Evolutionary conservation across 75 land plant genomes (phyloP).

Genomic region (Sequoiadendron giganteum): DNA sequence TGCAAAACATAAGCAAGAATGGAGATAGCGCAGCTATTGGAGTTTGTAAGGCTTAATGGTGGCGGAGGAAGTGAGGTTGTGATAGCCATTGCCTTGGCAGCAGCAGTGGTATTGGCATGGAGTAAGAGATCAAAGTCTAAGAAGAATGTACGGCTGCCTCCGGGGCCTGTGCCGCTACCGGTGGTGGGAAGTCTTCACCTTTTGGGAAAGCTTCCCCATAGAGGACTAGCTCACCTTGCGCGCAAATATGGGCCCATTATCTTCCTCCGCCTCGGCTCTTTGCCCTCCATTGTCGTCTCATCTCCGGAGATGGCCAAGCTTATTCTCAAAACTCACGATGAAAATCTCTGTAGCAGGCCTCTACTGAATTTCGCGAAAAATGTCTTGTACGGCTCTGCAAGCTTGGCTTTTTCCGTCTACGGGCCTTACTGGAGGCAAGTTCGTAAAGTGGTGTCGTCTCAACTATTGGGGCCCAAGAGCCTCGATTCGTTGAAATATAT

Average conservation of each 20-base stretch:
- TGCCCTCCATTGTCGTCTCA: not conserved
- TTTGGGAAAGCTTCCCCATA: not conserved
- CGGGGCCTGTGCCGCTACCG: not conserved
- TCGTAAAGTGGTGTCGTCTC: not conserved
- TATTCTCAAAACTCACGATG: conserved; percentile 10
- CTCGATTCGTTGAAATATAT: not conserved
- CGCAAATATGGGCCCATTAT: conserved; percentile 3
- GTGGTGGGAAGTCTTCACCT: not conserved
- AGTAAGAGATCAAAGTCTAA: not conserved
- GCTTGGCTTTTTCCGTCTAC: not conserved
- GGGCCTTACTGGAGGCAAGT: not conserved
- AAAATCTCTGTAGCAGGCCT: not conserved
- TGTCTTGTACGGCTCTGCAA: not conserved
- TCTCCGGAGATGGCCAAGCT: conserved; percentile 4
- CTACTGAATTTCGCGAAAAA: not conserved
- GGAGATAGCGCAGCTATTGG: not conserved
- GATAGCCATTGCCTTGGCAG: not conserved
- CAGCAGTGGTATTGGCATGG: not conserved
- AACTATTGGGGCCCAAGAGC: not conserved
- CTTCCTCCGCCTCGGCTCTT: conserved; percentile 9
- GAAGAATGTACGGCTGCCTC: not conserved
- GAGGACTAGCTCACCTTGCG: not conserved
- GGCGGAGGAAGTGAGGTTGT: not conserved
- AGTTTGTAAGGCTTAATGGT: not conserved
- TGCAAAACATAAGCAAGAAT: no score